A percentile compares a stretch with the other conserved stretches of the same genome.
Evolutionary conservation across 2,329 filamentous ascomycete species (phyloP).

Genomic region (Byssothecium circinans): DNA sequence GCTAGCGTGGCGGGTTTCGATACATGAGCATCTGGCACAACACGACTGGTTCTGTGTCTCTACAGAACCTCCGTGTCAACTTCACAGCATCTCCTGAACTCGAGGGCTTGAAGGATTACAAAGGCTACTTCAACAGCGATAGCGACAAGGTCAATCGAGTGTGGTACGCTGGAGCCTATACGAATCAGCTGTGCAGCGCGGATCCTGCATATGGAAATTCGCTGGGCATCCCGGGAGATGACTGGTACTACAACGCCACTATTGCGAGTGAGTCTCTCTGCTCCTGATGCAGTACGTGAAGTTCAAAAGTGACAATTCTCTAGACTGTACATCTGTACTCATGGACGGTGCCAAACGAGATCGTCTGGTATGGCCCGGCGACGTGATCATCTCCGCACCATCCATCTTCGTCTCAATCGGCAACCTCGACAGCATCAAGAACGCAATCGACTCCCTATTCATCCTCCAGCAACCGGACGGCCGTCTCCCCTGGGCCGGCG

Average conservation of each 20-base stretch:
- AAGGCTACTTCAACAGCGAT: conserved; percentile 48
- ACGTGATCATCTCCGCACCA: conserved; percentile 61
- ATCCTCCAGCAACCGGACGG: conserved; percentile 50
- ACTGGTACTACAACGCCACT: conserved; percentile 48
- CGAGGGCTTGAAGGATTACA: conserved; percentile 40
- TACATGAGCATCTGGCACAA: conserved; percentile 52
- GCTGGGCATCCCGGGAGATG: conserved; percentile 38
- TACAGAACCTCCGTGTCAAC: too few relatives aligned
- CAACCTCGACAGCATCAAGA: conserved; percentile 54
- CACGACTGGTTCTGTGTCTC: conserved; percentile 45
- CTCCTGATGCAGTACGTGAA: too few relatives aligned
- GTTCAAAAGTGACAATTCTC: too few relatives aligned
- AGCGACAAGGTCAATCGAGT: conserved; percentile 49
- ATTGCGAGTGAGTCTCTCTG: too few relatives aligned
- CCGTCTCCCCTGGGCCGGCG: conserved; percentile 55
- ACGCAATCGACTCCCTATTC: conserved; percentile 54
- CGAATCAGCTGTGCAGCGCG: conserved; percentile 45
- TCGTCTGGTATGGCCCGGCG: conserved; percentile 63
- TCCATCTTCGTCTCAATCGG: conserved; percentile 58
- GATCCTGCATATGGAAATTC: conserved; percentile 41
- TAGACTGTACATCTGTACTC: conserved; percentile 41
- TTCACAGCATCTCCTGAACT: too few relatives aligned
- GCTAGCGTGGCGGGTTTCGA: conserved; percentile 50
- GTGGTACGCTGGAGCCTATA: conserved; percentile 49
- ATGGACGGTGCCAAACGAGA: conserved; percentile 63